Evolutionary conservation across 2,329 filamentous ascomycete genomes (phyloP).

Genomic region (Clarireedia homoeocarpa): DNA sequence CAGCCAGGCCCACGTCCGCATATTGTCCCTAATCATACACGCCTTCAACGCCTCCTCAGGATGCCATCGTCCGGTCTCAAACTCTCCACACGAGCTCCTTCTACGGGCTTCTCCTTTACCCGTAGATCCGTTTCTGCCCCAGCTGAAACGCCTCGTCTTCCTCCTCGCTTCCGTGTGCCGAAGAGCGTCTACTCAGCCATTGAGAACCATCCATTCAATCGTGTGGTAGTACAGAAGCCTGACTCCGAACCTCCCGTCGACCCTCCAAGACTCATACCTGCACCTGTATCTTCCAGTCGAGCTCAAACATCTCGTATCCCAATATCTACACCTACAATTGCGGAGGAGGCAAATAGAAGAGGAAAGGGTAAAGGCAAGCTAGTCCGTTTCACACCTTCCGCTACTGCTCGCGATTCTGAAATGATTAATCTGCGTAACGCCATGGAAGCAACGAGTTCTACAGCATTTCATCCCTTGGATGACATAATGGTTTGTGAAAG

Average conservation of each 20-base stretch:
- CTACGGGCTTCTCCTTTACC: neutral
- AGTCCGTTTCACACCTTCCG: conserved; percentile 6
- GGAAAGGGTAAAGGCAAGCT: neutral
- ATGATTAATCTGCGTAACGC: conserved; percentile 3
- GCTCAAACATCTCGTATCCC: conserved; percentile 1
- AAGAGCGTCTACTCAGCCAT: conserved; percentile 26
- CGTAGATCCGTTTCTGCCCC: conserved; percentile 2
- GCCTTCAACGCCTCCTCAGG: conserved; percentile 19
- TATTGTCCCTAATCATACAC: conserved; percentile 7
- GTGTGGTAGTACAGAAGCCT: conserved; percentile 16
- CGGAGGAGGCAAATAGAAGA: neutral
- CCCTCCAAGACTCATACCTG: neutral
- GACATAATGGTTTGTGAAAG: neutral
- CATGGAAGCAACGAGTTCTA: conserved; percentile 7
- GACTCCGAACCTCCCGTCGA: neutral
- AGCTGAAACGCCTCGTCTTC: neutral
- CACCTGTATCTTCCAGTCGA: neutral
- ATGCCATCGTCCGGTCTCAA: conserved; percentile 11
- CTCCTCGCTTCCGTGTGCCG: conserved; percentile 23
- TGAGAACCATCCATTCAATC: conserved; percentile 26
- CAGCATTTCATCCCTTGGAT: conserved; percentile 1
- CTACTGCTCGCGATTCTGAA: conserved; percentile 8
- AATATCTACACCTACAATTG: neutral
- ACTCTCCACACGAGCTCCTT: conserved; percentile 9
- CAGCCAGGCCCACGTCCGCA: conserved; percentile 6